These are phyloP conservation scores for Rhynchospora breviuscula DNA, from an alignment of 176 grass and related monocot genomes.

Conservation along the genomic window DNA sequence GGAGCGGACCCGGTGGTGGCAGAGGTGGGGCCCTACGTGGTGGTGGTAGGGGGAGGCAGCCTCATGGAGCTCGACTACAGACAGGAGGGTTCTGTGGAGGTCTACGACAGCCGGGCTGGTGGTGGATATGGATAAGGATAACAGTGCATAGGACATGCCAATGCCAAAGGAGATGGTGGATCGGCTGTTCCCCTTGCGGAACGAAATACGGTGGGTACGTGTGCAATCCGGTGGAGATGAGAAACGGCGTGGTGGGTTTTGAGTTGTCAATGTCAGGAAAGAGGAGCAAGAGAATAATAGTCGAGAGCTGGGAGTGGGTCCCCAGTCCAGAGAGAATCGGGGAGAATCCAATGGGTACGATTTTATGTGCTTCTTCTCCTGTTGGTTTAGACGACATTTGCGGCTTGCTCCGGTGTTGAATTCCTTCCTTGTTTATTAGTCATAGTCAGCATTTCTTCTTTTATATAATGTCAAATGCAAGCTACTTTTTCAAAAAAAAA, in stretches of 20 bases:
- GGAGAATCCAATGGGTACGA: neutral
- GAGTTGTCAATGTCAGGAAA: neutral
- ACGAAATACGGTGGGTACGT: conserved; percentile 17
- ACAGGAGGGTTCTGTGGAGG: conserved; percentile 21
- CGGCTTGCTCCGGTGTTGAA: neutral
- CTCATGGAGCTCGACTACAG: neutral
- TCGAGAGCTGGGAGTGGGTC: neutral
- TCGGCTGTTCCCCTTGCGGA: neutral
- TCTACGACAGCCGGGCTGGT: too few species aligned
- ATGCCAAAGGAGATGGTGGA: conserved; percentile 37
- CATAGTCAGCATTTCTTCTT: too few species aligned
- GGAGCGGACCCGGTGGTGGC: conserved; percentile 34
- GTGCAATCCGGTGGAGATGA: conserved; percentile 26
- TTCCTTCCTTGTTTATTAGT: neutral
- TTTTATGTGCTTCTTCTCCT: neutral
- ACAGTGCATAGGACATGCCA: neutral
- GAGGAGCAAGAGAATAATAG: too few species aligned
- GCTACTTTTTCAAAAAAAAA: too few species aligned
- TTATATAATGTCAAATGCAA: too few species aligned
- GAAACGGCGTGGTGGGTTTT: conserved; percentile 18
- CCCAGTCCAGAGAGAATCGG: neutral
- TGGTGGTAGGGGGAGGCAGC: conserved; percentile 26
- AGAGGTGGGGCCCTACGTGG: conserved; percentile 10
- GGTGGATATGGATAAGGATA: too few species aligned
- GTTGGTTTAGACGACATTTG: neutral